A percentile compares a stretch with the other conserved stretches of the same genome.
These are phyloP conservation scores for Mycena olivaceomarginata DNA, from an alignment of 768 basidiomycete genomes.

Conservation along the genomic window DNA sequence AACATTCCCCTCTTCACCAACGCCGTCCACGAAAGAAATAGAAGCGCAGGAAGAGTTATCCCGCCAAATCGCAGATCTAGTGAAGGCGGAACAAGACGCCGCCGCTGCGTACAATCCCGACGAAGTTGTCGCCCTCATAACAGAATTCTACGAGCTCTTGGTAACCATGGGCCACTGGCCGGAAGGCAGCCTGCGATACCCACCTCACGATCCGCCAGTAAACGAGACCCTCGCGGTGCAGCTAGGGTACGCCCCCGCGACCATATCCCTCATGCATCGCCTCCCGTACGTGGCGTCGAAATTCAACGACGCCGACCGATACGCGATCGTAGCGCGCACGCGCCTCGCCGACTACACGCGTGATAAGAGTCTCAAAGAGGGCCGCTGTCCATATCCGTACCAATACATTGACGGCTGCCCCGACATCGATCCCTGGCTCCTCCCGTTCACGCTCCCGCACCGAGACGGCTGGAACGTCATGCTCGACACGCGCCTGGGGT, in stretches of 20 bases:
- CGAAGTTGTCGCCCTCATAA: constrained; percentile 31
- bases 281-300: constrained; percentile 15
- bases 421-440: constrained; percentile 36
- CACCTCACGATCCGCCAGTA: constrained; percentile 24
- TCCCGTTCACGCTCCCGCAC: constrained; percentile 33
- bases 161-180: constrained; percentile 36
- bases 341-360: constrained; percentile 24
- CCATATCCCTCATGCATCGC: constrained; percentile 30
- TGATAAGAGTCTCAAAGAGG: constrained; percentile 17
- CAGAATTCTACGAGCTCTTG: constrained; percentile 37
- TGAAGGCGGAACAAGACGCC: constrained; percentile 24
- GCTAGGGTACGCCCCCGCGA: constrained; percentile 30
- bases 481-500: constrained; percentile 34
- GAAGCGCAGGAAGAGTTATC: constrained; percentile 28
- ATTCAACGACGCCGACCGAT: not conserved
- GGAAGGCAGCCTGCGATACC: constrained; percentile 10
- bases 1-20: not conserved
- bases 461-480: constrained; percentile 32
- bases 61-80: constrained; percentile 16
- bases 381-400: constrained; percentile 29
- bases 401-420: constrained; percentile 19
- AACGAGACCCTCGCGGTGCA: constrained; percentile 18
- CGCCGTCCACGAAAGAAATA: not conserved
- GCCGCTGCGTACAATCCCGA: constrained; percentile 29
- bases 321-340: constrained; percentile 21